Evolutionary conservation across 2,329 filamentous ascomycete species (phyloP).

Genomic region (Hypoxylon sp.): DNA sequence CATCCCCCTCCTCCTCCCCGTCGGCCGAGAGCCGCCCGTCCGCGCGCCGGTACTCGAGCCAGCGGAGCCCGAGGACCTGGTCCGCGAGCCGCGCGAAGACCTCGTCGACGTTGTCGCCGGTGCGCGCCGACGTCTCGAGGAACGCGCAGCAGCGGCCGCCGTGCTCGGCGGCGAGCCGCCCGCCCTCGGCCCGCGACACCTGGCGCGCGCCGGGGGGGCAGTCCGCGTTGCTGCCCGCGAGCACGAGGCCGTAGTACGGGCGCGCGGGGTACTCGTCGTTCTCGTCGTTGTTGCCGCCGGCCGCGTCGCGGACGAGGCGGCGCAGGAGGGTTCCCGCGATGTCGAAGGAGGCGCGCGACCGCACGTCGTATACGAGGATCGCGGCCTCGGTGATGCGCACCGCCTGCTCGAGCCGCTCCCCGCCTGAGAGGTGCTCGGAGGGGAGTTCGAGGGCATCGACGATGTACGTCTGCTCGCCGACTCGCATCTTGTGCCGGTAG

Average conservation of each 20-base stretch:
- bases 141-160: constrained; percentile 39
- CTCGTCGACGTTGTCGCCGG: constrained; percentile 47
- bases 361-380: constrained; percentile 42
- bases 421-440: constrained; percentile 44
- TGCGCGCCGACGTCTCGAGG: constrained; percentile 48
- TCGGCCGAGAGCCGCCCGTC: constrained; percentile 26
- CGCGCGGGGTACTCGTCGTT: too few species aligned
- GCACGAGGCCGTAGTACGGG: constrained; percentile 47
- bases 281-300: too few species aligned
- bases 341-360: constrained; percentile 40
- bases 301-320: constrained; percentile 40
- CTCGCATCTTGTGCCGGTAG: constrained; percentile 46
- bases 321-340: constrained; percentile 24
- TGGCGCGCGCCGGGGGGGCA: constrained; percentile 39
- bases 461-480: constrained; percentile 46
- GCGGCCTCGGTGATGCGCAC: constrained; percentile 52
- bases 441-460: constrained; percentile 51
- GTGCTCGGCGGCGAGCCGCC: constrained; percentile 39
- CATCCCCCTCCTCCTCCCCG: too few species aligned
- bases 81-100: constrained; percentile 47
- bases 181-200: constrained; percentile 47
- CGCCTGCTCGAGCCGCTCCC: constrained; percentile 48
- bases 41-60: constrained; percentile 37
- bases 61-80: constrained; percentile 47
- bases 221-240: constrained; percentile 51